Conservation (phyloP, 306 rosid species). For the Quercus suber region DNA sequence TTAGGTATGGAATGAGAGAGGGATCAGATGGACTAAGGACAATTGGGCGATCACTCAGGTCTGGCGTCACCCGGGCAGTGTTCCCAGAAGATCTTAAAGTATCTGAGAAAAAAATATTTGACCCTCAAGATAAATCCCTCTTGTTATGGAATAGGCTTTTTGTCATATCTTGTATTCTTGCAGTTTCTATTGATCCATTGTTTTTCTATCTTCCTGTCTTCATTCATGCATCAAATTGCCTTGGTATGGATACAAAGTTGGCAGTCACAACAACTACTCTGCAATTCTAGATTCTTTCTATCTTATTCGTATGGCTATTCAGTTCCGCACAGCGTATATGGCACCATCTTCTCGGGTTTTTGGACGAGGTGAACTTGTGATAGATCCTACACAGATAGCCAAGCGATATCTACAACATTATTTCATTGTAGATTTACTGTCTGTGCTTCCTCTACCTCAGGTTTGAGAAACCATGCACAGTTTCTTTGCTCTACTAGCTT, state of each 20-base stretch:
- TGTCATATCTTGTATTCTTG: conserved; percentile 68
- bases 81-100: conserved; percentile 78
- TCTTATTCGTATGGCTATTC: conserved; percentile 68
- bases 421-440: conserved; percentile 63
- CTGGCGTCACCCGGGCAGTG: conserved; percentile 57
- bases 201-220: conserved; percentile 87
- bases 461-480: conserved; percentile 38
- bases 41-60: conserved; percentile 66
- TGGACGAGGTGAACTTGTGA: conserved; percentile 96
- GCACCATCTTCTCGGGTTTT: conserved; percentile 92
- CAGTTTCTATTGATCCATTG: conserved; percentile 79
- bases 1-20: conserved; percentile 43
- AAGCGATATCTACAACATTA: conserved; percentile 63
- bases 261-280: conserved; percentile 44
- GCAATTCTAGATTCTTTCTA: conserved; percentile 50
- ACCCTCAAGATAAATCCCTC: conserved; percentile 81
- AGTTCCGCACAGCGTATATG: conserved; percentile 80
- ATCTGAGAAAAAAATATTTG: conserved; percentile 64
- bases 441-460: conserved; percentile 87
- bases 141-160: conserved; percentile 76
- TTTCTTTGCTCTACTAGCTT: not conserved
- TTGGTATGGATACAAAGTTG: conserved; percentile 60
- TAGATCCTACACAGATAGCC: conserved; percentile 75
- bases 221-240: conserved; percentile 55
- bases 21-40: conserved; percentile 80